These are phyloP conservation scores for Crithidia sp. DNA, from an alignment of 208 protist genomes.

Conservation along the genomic window DNA sequence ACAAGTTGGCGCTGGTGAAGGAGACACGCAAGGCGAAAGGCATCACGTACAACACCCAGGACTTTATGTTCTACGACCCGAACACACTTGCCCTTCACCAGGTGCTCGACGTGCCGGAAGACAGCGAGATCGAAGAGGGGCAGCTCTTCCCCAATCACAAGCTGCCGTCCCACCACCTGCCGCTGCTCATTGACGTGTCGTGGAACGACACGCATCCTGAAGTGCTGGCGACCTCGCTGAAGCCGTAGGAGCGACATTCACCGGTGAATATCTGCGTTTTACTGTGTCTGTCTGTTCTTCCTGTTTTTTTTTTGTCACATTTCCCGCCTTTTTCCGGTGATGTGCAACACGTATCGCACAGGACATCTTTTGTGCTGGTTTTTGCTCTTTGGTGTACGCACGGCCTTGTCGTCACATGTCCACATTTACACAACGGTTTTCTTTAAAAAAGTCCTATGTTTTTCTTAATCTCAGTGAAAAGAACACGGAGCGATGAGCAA, in stretches of 20 bases:
- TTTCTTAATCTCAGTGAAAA: too few species aligned
- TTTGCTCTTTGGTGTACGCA: too few species aligned
- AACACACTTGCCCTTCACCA: conserved; percentile 72
- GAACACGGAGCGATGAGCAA: too few species aligned
- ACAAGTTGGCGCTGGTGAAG: conserved; percentile 46
- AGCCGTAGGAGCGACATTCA: conserved; percentile 5
- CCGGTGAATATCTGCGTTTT: neutral
- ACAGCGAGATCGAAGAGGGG: conserved; percentile 51
- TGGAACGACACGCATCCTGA: conserved; percentile 80
- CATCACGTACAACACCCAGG: conserved; percentile 69
- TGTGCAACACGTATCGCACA: too few species aligned
- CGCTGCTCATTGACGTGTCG: conserved; percentile 81
- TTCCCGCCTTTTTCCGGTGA: too few species aligned
- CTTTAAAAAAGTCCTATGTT: too few species aligned
- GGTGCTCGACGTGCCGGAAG: conserved; percentile 78
- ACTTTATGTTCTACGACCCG: conserved; percentile 89
- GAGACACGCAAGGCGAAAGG: conserved; percentile 38
- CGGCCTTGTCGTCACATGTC: too few species aligned
- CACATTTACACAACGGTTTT: too few species aligned
- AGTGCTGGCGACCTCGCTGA: conserved; percentile 50
- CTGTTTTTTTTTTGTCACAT: too few species aligned
- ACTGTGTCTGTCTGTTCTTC: too few species aligned
- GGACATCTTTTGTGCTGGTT: too few species aligned
- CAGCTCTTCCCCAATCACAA: conserved; percentile 72
- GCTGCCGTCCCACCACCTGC: conserved; percentile 83